Conservation (phyloP, 139 green algal genomes). For the Micractinium conductrix region DNA sequence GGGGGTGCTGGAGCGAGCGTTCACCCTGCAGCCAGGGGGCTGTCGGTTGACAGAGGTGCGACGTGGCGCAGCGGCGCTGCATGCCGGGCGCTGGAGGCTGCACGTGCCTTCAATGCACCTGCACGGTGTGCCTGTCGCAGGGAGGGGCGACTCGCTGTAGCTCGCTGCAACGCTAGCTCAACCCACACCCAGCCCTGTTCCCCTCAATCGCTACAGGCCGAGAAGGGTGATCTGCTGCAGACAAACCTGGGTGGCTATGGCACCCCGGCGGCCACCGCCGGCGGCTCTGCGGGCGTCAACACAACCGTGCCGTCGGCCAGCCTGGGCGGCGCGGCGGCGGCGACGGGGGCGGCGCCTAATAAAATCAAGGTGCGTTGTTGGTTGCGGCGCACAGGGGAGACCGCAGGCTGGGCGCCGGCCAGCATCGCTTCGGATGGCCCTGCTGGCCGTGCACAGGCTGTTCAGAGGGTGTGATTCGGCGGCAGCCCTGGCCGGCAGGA, state of each 20-base stretch:
- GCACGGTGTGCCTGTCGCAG: too few species aligned
- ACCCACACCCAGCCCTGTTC: neutral
- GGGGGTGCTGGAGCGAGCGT: neutral
- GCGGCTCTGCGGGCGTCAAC: neutral
- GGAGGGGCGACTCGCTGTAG: too few species aligned
- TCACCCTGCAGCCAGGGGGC: slow-evolving; percentile 12
- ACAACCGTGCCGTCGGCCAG: neutral
- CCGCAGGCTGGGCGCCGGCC: too few species aligned
- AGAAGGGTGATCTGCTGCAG: slow-evolving; percentile 4
- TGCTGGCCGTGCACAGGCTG: too few species aligned
- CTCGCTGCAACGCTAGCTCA: neutral
- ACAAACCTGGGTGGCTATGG: slow-evolving; percentile 11
- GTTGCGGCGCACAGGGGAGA: too few species aligned
- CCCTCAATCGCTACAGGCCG: neutral
- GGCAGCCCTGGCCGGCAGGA: too few species aligned
- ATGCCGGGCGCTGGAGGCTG: too few species aligned
- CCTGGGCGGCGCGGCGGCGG: neutral
- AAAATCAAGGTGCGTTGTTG: slow-evolving; percentile 28
- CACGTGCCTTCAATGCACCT: neutral
- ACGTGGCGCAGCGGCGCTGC: neutral
- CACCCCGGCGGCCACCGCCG: neutral
- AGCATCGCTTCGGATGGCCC: too few species aligned
- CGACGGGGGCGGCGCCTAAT: neutral
- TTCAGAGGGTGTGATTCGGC: too few species aligned
- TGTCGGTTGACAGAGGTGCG: slow-evolving; percentile 4